These are phyloP conservation scores for Panicum hallii DNA, from an alignment of 202 grass and related monocot genomes.

Conservation along the genomic window DNA sequence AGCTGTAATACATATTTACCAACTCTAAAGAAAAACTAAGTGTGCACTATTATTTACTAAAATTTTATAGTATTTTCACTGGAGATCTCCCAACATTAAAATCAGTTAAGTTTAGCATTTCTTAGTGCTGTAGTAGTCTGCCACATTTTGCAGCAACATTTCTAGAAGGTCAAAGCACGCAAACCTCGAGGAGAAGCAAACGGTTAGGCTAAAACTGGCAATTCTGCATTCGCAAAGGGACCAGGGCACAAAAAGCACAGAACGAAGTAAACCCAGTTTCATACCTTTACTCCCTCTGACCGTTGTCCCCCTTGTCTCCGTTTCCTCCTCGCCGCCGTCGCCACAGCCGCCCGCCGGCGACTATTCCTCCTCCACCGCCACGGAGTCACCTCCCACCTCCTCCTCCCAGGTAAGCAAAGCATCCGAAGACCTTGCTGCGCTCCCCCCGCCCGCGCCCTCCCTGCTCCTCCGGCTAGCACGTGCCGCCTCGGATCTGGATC, in stretches of 20 bases:
- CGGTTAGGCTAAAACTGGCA: not conserved
- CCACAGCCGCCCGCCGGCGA: conserved; percentile 20
- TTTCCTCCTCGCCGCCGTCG: conserved; percentile 1
- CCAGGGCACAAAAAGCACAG: conserved; percentile 22
- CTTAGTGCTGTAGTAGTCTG: not conserved
- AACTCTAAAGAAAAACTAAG: too few relatives aligned
- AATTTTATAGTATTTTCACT: too few relatives aligned
- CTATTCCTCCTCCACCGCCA: not conserved
- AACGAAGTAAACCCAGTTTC: conserved; percentile 25
- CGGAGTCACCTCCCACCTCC: not conserved
- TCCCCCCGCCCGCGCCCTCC: not conserved
- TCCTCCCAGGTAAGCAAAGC: conserved; percentile 35
- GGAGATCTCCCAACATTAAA: not conserved
- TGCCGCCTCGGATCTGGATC: conserved; percentile 45
- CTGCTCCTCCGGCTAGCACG: not conserved
- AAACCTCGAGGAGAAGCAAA: conserved; percentile 32
- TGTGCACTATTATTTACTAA: too few relatives aligned
- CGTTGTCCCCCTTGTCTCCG: conserved; percentile 23
- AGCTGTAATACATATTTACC: too few relatives aligned
- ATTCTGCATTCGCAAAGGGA: conserved; percentile 13
- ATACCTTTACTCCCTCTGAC: conserved; percentile 33
- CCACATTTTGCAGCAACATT: too few relatives aligned
- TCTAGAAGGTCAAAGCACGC: not conserved
- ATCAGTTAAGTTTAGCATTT: not conserved
- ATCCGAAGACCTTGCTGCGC: not conserved